Base-by-base conservation (phyloP, 2,329 filamentous ascomycete genomes). In the Aureobasidium uvarum region DNA sequence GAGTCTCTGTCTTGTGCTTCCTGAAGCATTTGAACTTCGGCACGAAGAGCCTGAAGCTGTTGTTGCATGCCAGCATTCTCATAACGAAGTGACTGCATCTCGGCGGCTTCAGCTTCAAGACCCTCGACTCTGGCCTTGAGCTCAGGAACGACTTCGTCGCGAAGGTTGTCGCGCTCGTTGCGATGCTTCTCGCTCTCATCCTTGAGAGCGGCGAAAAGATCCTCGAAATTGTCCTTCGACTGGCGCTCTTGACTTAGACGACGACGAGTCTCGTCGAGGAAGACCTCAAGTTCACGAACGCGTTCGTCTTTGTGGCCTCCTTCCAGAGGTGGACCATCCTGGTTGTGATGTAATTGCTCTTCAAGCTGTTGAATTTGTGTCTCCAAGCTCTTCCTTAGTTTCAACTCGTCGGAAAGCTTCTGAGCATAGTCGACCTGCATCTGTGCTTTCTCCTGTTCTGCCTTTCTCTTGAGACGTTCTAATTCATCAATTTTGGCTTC, bases 221-320 rank as follows among this genome's bases (percentile, higher is more conserved):
- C 93, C 77, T 98, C 92, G 71, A 98, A 96, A 75, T 96, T 97
- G 73, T 91, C 88, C 76, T 96, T 97, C 71, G 90, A 87, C 75
- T 91, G 86, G 65, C 90, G 86, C 78, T 99, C 95, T 73, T 98
- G 92, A 0, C 85, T 83, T 51, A 99, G 82, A 70, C 91, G 89
- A 71, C 93, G 87, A 68, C 89, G 87, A 55, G 94, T 84, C 72
- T 96, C 92, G 70, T 96, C 92, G 69, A 96, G 87, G 0, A 87
- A 87, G 62, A 79, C 81, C 76, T 97, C 92, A 31, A 98, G 83
- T 70, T 96, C 91, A 73, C 85, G 88, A 43, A 95, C 81, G 64
- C 89, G 86, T 25, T 77, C 83, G 74, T 88, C 81, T 66, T 75
- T 62, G 74, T 71, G 68, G 75, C 77, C 56, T 72, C 78, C 67